Conservation (phyloP, 345 rosid species). For the Corchorus capsularis region DNA sequence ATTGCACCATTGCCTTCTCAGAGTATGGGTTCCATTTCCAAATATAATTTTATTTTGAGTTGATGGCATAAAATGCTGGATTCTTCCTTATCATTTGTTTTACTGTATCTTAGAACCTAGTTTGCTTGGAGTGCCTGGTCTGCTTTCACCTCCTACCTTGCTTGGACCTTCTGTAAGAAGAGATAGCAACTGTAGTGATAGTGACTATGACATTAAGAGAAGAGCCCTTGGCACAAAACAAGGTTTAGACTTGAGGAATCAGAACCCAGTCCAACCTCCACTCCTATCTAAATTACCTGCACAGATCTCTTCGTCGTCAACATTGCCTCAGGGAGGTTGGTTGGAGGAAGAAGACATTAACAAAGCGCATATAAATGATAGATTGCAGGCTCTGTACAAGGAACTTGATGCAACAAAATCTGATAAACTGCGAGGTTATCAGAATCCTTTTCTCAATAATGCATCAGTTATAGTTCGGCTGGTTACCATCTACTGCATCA, state of each 20-base stretch:
- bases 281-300: constrained; percentile 59
- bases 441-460: constrained; percentile 45
- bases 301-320: constrained; percentile 41
- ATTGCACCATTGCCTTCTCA: constrained; percentile 55
- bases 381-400: constrained; percentile 29
- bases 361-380: constrained; percentile 33
- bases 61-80: constrained; percentile 16
- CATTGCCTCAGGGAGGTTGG: constrained; percentile 68
- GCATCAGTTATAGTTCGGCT: constrained; percentile 40
- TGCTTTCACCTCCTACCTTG: neutral
- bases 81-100: constrained; percentile 21
- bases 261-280: constrained; percentile 64
- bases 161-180: constrained; percentile 79
- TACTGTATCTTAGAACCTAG: constrained; percentile 64
- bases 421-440: constrained; percentile 46
- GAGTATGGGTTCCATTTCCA: constrained; percentile 53
- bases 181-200: constrained; percentile 46
- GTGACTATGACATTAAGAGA: constrained; percentile 33
- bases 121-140: constrained; percentile 71
- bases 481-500: constrained; percentile 40
- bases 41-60: constrained; percentile 11
- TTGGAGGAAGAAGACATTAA: constrained; percentile 63
- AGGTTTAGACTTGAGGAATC: constrained; percentile 61
- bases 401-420: constrained; percentile 52
- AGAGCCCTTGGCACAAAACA: constrained; percentile 45